Base-by-base conservation (phyloP, 352 stramenopile genomes). In the Pythium chondricola region DNA sequence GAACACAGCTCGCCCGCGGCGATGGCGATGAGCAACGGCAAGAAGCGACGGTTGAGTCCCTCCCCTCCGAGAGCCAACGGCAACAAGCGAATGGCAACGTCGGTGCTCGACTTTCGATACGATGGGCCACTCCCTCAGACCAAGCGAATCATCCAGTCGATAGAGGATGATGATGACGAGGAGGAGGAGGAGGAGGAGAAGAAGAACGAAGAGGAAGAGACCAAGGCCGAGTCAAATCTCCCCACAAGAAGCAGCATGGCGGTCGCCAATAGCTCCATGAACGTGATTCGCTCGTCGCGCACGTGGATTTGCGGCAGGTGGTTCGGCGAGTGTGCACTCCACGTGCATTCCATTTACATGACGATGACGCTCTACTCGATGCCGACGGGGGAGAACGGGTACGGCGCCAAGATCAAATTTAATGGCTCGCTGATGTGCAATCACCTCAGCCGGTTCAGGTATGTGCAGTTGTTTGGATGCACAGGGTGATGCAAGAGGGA, bases 371-470 rank as follows among this genome's bases (percentile, higher is more conserved):
- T 65, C 1, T 50, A 29, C 16, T 50, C 43, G 16, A 22, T 52
- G 10, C 44, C 45, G 17, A 43, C 32, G 0, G 10, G 3, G 27
- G 32, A 52, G 2, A 20, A 47, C 25, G 41, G 43, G 30, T 10
- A 26, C 18, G 11, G 30, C 16, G 24, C 31, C 41, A 44, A 52
- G 30, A 20, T 26, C 21, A 48, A 48, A 21, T 63, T 53, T 20
- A 27, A 11, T 2, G 50, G 56, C n/a, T 58, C 56, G 18, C 30
- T 65, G 3, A 43, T 37, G 35, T 56, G 20, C 37, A 31, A 27
- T 5, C 44, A 56, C 48, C 48, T 65, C 26, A 45, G 56, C 9
- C 49, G 56, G 14, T 65, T 65, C 29, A 48, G 44, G 56, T 65
- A 27, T 20, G 49, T 46, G 25, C 14, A 3, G n/a, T 46, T 55